Percentiles rank a stretch among this genome's conserved stretches.
Conservation (phyloP, 768 basidiomycete species). For the Pleurotus tuoliensis region DNA sequence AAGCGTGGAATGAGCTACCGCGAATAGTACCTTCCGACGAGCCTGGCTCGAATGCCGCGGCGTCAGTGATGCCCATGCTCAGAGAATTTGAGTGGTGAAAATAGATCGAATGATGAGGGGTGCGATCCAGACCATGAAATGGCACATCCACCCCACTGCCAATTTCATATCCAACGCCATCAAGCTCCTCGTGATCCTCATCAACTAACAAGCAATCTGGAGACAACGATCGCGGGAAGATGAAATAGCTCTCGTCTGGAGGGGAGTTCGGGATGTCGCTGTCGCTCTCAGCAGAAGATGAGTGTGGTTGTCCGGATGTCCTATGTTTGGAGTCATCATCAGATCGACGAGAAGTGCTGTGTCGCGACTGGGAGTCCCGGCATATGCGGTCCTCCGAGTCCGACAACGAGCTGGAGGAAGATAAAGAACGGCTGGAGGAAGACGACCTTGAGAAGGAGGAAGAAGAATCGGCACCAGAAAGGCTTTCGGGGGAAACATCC, state of each 20-base stretch:
- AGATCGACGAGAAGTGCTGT: neutral
- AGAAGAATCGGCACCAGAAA: neutral
- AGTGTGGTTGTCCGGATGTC: slow-evolving; percentile 9
- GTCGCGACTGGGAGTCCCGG: neutral
- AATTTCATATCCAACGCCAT: slow-evolving; percentile 13
- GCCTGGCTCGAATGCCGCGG: slow-evolving; percentile 31
- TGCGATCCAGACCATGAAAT: slow-evolving; percentile 1
- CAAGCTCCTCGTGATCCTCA: slow-evolving; percentile 14
- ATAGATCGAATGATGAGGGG: slow-evolving; percentile 4
- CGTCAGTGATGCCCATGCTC: slow-evolving; percentile 3
- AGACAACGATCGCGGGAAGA: slow-evolving; percentile 16
- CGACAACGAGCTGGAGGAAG: slow-evolving; percentile 5
- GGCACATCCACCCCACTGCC: slow-evolving; percentile 1
- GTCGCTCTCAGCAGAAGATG: slow-evolving; percentile 22
- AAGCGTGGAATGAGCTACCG: slow-evolving; percentile 16
- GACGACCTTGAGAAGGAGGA: slow-evolving; percentile 4
- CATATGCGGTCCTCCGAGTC: neutral
- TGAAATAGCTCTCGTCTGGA: slow-evolving; percentile 19
- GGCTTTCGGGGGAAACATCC: neutral
- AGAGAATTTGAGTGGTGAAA: slow-evolving; percentile 4
- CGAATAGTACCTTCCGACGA: slow-evolving; percentile 44
- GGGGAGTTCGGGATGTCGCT: slow-evolving; percentile 22
- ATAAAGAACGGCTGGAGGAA: neutral
- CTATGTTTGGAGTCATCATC: slow-evolving; percentile 11
- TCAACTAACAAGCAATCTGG: slow-evolving; percentile 17